phyloP scores from a whole-genome alignment of 768 basidiomycete species.

The Macrolepiota dolichaula region DNA sequence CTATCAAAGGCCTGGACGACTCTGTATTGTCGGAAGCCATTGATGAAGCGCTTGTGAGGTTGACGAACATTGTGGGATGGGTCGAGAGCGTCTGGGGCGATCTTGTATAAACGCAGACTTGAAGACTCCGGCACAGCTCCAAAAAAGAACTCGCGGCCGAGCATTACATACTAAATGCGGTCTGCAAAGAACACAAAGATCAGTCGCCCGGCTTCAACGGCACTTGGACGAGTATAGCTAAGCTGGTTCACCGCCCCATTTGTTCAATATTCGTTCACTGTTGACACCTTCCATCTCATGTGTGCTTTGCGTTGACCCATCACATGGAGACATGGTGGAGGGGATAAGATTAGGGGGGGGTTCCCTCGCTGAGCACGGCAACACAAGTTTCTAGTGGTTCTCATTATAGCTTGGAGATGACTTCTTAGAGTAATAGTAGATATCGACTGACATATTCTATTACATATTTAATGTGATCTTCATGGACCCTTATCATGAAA shows the following conservation, averaged over 20 bases:
- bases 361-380: not conserved
- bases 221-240: too few species aligned
- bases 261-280: not conserved
- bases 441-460: not conserved
- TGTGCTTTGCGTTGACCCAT: too few species aligned
- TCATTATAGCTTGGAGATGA: not conserved
- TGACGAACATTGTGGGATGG: conserved; percentile 49
- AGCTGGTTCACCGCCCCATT: not conserved
- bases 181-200: not conserved
- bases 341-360: not conserved
- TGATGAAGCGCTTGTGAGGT: conserved; percentile 34
- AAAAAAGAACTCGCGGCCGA: not conserved
- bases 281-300: not conserved
- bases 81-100: conserved; percentile 53
- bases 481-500: not conserved
- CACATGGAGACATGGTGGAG: too few species aligned
- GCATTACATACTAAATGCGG: not conserved
- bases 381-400: not conserved
- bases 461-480: not conserved
- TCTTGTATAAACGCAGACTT: conserved; percentile 20
- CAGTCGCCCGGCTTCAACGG: not conserved
- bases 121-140: not conserved
- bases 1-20: conserved; percentile 69
- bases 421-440: not conserved
- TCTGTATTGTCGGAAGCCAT: conserved; percentile 45